Base-by-base conservation (phyloP, 768 basidiomycete species). In the Cystobasidium ongulense region DNA sequence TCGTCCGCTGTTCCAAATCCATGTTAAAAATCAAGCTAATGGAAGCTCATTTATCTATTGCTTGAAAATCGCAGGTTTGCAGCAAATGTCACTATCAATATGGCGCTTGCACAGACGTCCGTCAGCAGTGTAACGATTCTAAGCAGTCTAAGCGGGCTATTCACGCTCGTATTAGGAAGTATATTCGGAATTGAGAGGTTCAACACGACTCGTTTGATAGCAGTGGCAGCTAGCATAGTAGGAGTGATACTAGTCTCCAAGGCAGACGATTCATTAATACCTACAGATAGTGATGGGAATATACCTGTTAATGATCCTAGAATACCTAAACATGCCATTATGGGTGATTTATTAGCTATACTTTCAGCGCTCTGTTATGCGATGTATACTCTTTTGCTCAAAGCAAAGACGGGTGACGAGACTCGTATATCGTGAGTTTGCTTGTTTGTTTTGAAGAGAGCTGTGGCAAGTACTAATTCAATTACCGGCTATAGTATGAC, bases 51-150 rank as follows among this genome's bases (percentile, higher is more conserved):
- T n/a, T n/a, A n/a, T n/a, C n/a, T n/a, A n/a, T 8, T 17, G 18
- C 13, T 0, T 31, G 7, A 10, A 25, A n/a, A 23, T 39, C 33
- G 5, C 53, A 50, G 75, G 92, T 96, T 99, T 78, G 83, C 88
- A 41, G 95, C 95, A 15, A 98, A 98, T 79, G 98, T 93, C 91
- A 81, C 87, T 13, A 83, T 95, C 35, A 96, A 94, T 79, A 88
- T 88, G 0, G 84, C 90, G 23, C 84, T 98, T 54, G 88, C 86
- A 35, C 90, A 88, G 80, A 98, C 95, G 0, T 92, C 88, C 78
- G 94, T 97, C n/a, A 91, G 91, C 1, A 95, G 92, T 80, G 87
- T 91, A 23, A 96, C 94, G 2, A 88, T 97, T 41, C 81, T 96
- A 64, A 65, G 29, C 18, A 43, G 35, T 53, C 62, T 59, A 33